Evolutionary conservation across 176 grass and related monocot genomes (phyloP), one percentile per base, ranked within the genome.

Genomic region (Carex scoparia): DNA sequence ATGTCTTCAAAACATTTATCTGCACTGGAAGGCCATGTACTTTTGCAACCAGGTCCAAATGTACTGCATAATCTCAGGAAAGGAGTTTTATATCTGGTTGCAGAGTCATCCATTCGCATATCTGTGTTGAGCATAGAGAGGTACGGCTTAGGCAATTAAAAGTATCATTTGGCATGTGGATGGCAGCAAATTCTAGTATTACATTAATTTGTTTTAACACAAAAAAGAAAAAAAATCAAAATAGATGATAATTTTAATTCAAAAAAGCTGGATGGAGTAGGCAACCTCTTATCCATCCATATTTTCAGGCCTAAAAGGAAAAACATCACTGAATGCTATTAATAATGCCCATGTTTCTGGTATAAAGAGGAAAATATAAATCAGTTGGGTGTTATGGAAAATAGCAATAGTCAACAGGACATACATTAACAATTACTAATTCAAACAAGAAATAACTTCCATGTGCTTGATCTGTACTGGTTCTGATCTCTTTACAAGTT

Each of bases 1-100:
- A 98, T 79, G 88, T 94, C 92, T 89, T 94, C 91, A 11, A 93
- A 94, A 82, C 94, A 98, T 87, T 98, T 98, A 76, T 90, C 87
- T 4, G 95, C 88, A 65, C 93, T 94, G 44, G 89, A 18, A 94
- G 84, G 3, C 88, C 95, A 28, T 89, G 72, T 46, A 94, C 79
- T 87, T 93, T 98, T 60, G 92, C 86, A 57, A 98, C 88, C 5
- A 98, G 89, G 90, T 98, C 95, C 7, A 93, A 87, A 87, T 98
- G 95, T 72, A 94, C 91, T 0, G 95, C 95, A 83, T 93, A 89
- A 85, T 94, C 95, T 1, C 92, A 92, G 3, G 91, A 91, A 0
- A 98, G 86, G 11, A 98, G 89, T 35, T 63, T 92, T 19, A 98
- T 93, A 31, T 93, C 79, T 69, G 75, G 83, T 85, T 90, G 92